These are phyloP conservation scores for Cytospora mali DNA, from an alignment of 2,329 filamentous ascomycete genomes.

Conservation along the genomic window DNA sequence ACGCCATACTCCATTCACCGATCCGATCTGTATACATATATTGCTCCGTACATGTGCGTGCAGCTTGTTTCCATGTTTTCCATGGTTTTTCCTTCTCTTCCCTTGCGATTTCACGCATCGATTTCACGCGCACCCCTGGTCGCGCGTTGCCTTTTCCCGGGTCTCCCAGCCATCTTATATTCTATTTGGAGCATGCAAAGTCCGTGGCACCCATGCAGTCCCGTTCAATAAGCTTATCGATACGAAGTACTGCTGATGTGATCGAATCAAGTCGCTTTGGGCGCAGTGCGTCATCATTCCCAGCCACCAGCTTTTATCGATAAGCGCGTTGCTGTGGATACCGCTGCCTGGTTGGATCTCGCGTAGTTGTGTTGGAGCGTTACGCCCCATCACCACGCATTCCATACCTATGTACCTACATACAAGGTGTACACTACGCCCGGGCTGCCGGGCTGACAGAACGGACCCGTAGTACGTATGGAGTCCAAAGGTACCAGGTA, in stretches of 20 bases:
- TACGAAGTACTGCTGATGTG: not conserved
- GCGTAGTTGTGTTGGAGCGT: too few relatives aligned
- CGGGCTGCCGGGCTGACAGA: too few relatives aligned
- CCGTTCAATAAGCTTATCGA: not conserved
- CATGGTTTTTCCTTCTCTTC: not conserved
- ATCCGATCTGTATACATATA: not conserved
- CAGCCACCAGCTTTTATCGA: constrained; percentile 21
- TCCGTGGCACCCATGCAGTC: not conserved
- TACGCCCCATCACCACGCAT: not conserved
- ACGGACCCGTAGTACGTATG: too few relatives aligned
- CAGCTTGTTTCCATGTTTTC: not conserved
- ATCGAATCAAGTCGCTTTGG: not conserved
- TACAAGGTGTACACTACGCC: too few relatives aligned
- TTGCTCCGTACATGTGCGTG: too few relatives aligned
- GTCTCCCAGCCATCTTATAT: not conserved
- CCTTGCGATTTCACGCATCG: not conserved
- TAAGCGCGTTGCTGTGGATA: constrained; percentile 23
- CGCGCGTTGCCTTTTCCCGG: not conserved
- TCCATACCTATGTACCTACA: too few relatives aligned
- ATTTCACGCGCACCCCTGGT: not conserved
- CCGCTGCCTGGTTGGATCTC: not conserved
- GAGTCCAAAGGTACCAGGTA: too few relatives aligned
- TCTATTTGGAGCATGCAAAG: not conserved
- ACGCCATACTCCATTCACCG: not conserved
- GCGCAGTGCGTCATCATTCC: constrained; percentile 9